A percentile compares a stretch with the other conserved stretches of the same genome.
Conservation (phyloP, 2,329 filamentous ascomycete species). For the Scedosporium minutisporum region DNA sequence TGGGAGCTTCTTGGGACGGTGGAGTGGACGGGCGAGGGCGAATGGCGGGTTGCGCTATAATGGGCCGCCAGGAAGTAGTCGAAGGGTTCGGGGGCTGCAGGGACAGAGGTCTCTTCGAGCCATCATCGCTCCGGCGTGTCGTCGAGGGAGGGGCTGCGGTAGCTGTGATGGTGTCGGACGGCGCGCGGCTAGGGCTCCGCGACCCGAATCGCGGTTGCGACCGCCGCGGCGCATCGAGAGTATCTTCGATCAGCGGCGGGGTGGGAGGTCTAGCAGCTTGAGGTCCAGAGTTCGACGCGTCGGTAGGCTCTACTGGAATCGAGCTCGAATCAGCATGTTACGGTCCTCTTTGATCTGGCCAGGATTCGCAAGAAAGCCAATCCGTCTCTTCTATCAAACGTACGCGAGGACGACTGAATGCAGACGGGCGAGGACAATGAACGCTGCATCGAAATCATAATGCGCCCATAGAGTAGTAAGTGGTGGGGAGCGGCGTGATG, state of each 20-base stretch:
- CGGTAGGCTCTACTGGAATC: not conserved
- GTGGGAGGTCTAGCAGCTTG: not conserved
- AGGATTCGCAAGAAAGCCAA: not conserved
- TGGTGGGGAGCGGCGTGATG: not conserved
- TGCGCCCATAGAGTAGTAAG: conserved; percentile 5
- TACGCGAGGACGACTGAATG: conserved; percentile 5
- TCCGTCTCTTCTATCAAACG: not conserved
- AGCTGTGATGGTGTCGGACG: not conserved
- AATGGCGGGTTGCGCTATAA: conserved; percentile 5
- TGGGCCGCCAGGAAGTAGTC: conserved; percentile 2
- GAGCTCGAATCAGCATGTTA: conserved; percentile 1
- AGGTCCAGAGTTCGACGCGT: not conserved
- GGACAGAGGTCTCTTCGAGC: not conserved
- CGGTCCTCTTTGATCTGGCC: not conserved
- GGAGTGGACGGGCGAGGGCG: conserved; percentile 2
- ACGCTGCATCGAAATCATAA: conserved; percentile 9
- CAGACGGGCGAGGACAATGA: conserved; percentile 6
- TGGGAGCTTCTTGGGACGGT: not conserved
- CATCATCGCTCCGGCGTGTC: conserved; percentile 4
- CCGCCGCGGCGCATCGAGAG: not conserved
- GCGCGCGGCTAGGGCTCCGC: not conserved
- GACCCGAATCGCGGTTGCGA: not conserved
- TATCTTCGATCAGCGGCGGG: not conserved
- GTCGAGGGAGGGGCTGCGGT: not conserved
- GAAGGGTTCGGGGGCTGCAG: not conserved